Conservation (phyloP, 108 stramenopile species). For the Fistulifera pelliculosa region DNA sequence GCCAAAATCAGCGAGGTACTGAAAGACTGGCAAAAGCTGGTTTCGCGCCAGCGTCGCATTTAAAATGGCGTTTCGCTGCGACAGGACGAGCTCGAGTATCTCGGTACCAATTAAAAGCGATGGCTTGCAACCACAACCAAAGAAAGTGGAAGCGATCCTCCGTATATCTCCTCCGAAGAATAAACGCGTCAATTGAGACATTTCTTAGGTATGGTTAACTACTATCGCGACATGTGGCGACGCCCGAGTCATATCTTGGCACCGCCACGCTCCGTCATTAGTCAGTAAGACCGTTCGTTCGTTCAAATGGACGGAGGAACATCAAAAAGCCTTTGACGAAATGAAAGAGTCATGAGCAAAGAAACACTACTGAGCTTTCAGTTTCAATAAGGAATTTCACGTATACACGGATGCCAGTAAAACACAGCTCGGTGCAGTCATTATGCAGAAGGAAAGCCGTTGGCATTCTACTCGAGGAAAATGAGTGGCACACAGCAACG, state of each 20-base stretch:
- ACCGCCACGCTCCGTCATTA: constrained; percentile 16
- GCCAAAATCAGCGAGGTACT: neutral
- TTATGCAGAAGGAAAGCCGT: constrained; percentile 26
- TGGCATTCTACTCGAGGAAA: constrained; percentile 31
- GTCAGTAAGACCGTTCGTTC: neutral
- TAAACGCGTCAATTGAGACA: constrained; percentile 18
- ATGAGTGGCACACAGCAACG: constrained; percentile 22
- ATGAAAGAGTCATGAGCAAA: constrained; percentile 33
- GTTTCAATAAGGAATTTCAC: constrained; percentile 22
- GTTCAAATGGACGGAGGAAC: constrained; percentile 2
- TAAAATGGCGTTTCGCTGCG: too few species aligned
- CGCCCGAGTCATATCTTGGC: constrained; percentile 19
- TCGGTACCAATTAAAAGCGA: constrained; percentile 35
- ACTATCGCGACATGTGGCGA: constrained; percentile 30
- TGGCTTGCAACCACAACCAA: constrained; percentile 23
- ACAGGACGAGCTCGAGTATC: constrained; percentile 30
- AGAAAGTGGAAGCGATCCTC: constrained; percentile 25
- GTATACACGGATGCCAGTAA: constrained; percentile 40
- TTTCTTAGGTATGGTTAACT: constrained; percentile 38
- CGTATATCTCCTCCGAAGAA: constrained; percentile 17
- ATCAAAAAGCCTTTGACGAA: constrained; percentile 32
- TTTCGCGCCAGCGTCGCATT: too few species aligned
- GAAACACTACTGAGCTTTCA: constrained; percentile 18
- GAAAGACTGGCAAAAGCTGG: constrained; percentile 14
- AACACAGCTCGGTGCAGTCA: constrained; percentile 26